Evolutionary conservation across 768 basidiomycete species (phyloP), one percentile per base, ranked within the genome.

Genomic region (Cubamyces sp.): DNA sequence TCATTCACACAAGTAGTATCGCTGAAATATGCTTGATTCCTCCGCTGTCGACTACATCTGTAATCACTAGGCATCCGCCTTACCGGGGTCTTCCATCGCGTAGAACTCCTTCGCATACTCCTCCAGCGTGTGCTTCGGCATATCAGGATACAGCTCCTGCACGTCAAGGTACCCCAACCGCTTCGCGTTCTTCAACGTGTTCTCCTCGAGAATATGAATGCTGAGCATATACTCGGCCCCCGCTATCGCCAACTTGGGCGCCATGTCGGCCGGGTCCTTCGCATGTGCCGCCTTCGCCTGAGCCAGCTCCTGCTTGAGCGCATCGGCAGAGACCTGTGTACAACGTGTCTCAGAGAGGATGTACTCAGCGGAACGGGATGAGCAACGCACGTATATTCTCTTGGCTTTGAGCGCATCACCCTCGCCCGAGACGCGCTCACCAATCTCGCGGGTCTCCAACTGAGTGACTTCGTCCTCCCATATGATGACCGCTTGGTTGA

Each of bases 131-230:
- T 42, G 50, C n/a, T 61, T 40, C 14, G 53, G 53, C 41, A 74
- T 37, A 40, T 74, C 73, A 0, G 72, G 70, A 57, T 76, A 75
- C 19, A 76, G 59, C 66, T 71, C 69, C 14, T 62, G 59, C 7
- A 69, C 71, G 51, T 76, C 70, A 15, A 74, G 56, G n/a, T 70
- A 70, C 2, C 74, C 73, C 1, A 69, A 58, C n/a, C 64, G 53
- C 53, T 66, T 66, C 26, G 71, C 68, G 30, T 61, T 68, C 58
- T 64, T 69, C 0, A 74, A 62, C 11, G 68, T 69, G 55, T 75
- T 74, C 60, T 76, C 73, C 3, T 71, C 73, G 11, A 68, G 64
- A 23, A 75, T 54, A 51, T 66, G 72, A 15, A 74, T 65, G 56
- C 57, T 60, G n/a, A 45, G n/a, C 40, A 54, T 49, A 18, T 54